phyloP scores from a whole-genome alignment of 345 rosid species.

The Euphorbia tirucalli region DNA sequence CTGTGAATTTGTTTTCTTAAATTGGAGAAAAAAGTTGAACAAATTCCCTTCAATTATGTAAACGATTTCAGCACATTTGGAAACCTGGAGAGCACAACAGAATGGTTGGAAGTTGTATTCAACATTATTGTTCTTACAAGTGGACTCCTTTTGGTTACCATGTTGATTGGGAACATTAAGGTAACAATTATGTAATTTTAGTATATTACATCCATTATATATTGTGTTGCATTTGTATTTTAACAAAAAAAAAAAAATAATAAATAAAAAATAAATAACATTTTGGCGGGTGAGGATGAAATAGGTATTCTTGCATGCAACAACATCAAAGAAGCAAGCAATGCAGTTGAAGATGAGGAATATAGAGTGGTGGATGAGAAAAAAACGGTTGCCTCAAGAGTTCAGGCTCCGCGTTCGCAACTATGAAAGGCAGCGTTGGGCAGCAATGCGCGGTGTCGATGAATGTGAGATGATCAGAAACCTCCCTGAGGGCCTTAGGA shows the following conservation, averaged over 20 bases:
- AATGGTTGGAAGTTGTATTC: slow-evolving; percentile 94
- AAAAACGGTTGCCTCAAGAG: slow-evolving; percentile 71
- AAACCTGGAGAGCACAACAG: slow-evolving; percentile 90
- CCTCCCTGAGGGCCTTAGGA: slow-evolving; percentile 85
- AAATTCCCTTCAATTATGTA: no score
- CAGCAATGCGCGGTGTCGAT: slow-evolving; percentile 94
- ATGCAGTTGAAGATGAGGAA: slow-evolving; percentile 98
- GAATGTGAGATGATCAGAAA: slow-evolving; percentile 84
- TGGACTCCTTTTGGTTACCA: slow-evolving; percentile 87
- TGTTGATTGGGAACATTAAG: slow-evolving; percentile 98
- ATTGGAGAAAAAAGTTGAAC: no score
- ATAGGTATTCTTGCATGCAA: slow-evolving; percentile 77
- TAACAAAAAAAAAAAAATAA: no score
- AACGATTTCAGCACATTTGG: slow-evolving; percentile 76
- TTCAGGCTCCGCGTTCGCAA: slow-evolving; percentile 87
- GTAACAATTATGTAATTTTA: slow-evolving; percentile 23
- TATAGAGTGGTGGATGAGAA: slow-evolving; percentile 99
- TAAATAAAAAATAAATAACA: no score
- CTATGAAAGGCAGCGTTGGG: slow-evolving; percentile 95
- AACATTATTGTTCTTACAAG: slow-evolving; percentile 89
- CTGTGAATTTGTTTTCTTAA: no score
- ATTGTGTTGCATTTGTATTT: background rate
- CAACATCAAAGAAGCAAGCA: slow-evolving; percentile 94
- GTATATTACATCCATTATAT: no score
- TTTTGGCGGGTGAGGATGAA: background rate